Percentiles rank a stretch among this genome's conserved stretches.
Evolutionary conservation across 306 rosid genomes (phyloP).

Genomic region (Abrus pulchellus): DNA sequence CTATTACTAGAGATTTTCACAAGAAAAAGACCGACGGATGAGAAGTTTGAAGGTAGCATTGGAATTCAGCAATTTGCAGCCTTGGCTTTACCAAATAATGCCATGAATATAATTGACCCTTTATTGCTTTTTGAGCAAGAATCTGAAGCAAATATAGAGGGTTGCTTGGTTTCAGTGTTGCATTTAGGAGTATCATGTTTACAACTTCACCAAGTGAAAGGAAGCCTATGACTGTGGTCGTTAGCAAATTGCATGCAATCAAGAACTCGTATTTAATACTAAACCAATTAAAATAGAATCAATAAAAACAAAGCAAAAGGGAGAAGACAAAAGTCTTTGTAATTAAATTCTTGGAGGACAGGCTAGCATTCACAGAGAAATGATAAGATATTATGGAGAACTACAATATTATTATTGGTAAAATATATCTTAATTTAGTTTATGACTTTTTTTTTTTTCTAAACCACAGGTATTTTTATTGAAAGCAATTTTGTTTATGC

Average conservation of each 20-base stretch:
- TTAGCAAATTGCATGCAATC: constrained; percentile 50
- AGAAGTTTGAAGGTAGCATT: constrained; percentile 48
- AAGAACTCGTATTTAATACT: constrained; percentile 11
- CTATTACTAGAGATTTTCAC: constrained; percentile 53
- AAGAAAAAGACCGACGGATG: constrained; percentile 55
- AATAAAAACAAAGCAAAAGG: too few species aligned
- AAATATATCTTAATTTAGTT: too few species aligned
- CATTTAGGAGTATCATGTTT: constrained; percentile 61
- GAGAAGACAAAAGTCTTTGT: too few species aligned
- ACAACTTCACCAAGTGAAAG: constrained; percentile 47
- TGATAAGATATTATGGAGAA: too few species aligned
- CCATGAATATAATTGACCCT: constrained; percentile 58
- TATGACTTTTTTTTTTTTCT: neutral
- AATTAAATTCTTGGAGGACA: too few species aligned
- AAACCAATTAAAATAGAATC: too few species aligned
- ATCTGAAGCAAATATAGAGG: constrained; percentile 25
- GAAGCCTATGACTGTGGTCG: constrained; percentile 41
- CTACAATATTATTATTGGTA: neutral
- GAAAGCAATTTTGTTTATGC: too few species aligned
- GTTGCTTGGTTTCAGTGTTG: constrained; percentile 52
- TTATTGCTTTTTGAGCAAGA: constrained; percentile 45
- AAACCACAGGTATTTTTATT: too few species aligned
- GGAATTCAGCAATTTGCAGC: constrained; percentile 36
- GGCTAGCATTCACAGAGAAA: too few species aligned
- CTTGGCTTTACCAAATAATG: constrained; percentile 48